These are phyloP conservation scores for Mallotus repandus DNA, from an alignment of 441 rosid genomes.

Conservation along the genomic window DNA sequence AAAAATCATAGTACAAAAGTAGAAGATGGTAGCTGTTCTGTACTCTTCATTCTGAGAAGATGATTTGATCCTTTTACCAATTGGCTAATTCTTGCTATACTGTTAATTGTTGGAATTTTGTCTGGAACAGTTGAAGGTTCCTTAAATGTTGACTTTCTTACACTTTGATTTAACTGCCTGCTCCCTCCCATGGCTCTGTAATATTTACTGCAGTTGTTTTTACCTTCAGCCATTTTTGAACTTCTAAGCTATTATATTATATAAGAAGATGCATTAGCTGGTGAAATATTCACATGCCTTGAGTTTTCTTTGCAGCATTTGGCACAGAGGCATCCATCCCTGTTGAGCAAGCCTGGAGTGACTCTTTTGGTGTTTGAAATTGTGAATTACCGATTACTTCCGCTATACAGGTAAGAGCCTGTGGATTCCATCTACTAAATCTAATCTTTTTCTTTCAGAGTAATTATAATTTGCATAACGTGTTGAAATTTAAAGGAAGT, in stretches of 20 bases:
- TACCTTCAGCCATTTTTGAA: constrained; percentile 14
- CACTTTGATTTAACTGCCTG: neutral
- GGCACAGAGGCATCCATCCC: constrained; percentile 83
- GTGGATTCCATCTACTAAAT: constrained; percentile 15
- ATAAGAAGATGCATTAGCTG: neutral
- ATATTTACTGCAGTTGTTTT: neutral
- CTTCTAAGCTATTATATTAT: constrained; percentile 8
- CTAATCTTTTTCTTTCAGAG: constrained; percentile 17
- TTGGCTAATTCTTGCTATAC: constrained; percentile 4
- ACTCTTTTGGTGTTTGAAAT: constrained; percentile 93
- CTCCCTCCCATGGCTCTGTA: neutral
- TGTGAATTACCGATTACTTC: constrained; percentile 91
- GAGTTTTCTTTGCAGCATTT: constrained; percentile 61
- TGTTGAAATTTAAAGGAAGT: neutral
- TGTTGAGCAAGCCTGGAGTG: constrained; percentile 88
- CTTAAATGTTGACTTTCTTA: neutral
- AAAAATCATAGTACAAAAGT: neutral
- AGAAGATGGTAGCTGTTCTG: neutral
- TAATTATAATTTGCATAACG: neutral
- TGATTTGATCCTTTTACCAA: neutral
- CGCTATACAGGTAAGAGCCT: constrained; percentile 77
- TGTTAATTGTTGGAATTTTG: neutral
- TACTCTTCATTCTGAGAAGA: constrained; percentile 1
- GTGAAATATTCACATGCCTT: constrained; percentile 20
- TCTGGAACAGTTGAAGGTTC: neutral